Evolutionary conservation across 2,329 filamentous ascomycete genomes (phyloP).

Genomic region (Graphilbum fragrans): DNA sequence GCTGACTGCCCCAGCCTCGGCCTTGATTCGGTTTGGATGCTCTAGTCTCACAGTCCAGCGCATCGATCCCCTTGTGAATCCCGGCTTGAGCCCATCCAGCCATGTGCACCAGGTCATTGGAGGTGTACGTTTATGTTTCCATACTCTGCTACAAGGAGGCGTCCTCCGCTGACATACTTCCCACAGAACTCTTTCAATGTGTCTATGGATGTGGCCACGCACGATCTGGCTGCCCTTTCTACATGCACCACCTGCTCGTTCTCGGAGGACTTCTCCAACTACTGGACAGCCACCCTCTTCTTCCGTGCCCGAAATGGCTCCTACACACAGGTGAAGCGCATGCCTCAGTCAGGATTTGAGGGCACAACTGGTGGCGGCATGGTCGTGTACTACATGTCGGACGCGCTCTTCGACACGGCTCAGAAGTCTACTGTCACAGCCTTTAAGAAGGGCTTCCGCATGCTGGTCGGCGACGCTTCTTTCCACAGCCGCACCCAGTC

Average conservation of each 20-base stretch:
- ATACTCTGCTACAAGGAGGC: too few species aligned
- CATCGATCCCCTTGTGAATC: constrained; percentile 27
- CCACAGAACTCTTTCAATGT: constrained; percentile 30
- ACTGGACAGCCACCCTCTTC: constrained; percentile 25
- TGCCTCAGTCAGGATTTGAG: constrained; percentile 24
- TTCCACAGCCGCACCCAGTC: constrained; percentile 20
- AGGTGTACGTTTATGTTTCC: constrained; percentile 23
- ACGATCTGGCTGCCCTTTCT: constrained; percentile 23
- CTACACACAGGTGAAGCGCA: constrained; percentile 26
- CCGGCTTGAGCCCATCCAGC: constrained; percentile 34
- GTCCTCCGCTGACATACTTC: too few species aligned
- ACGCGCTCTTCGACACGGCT: constrained; percentile 24
- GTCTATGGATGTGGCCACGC: constrained; percentile 23
- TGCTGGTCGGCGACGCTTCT: constrained; percentile 30
- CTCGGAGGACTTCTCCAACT: constrained; percentile 22
- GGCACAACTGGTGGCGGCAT: constrained; percentile 29
- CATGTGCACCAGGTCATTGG: constrained; percentile 51
- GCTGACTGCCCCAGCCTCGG: constrained; percentile 15
- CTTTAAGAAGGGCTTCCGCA: constrained; percentile 35
- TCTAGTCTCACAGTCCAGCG: constrained; percentile 37
- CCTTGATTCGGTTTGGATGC: constrained; percentile 29
- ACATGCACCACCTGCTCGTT: constrained; percentile 29
- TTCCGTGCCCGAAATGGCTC: constrained; percentile 27
- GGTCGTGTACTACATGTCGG: constrained; percentile 33
- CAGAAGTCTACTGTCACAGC: constrained; percentile 25